Conservation (phyloP, 164 flowering plant genomes). For the Amborella trichopoda region DNA sequence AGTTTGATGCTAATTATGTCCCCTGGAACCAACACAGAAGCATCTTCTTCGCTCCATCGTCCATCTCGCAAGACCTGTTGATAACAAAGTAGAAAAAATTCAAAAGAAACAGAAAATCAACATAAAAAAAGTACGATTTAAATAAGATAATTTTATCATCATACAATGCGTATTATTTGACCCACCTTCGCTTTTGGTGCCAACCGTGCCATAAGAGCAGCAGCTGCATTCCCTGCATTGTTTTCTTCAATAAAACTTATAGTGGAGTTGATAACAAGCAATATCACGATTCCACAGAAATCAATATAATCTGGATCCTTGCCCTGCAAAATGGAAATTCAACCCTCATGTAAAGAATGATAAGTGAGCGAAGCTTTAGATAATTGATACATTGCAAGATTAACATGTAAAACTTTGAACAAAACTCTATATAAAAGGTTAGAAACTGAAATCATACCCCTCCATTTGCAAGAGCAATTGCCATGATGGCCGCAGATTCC, state of each 20-base stretch:
- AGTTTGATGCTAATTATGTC: conserved; percentile 65
- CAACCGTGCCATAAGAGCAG: conserved; percentile 73
- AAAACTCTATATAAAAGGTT: too few relatives aligned
- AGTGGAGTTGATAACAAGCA: conserved; percentile 58
- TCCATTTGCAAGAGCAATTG: conserved; percentile 53
- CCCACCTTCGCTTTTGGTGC: conserved; percentile 77
- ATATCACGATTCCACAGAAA: conserved; percentile 41
- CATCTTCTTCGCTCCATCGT: conserved; percentile 65
- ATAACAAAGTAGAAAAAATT: too few relatives aligned
- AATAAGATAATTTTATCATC: background rate
- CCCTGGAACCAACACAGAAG: conserved; percentile 66
- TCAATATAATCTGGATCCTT: conserved; percentile 45
- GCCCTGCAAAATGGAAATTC: too few relatives aligned
- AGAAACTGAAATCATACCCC: conserved; percentile 33
- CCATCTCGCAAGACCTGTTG: conserved; percentile 58
- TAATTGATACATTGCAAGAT: too few relatives aligned
- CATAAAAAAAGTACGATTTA: background rate
- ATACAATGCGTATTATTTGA: too few relatives aligned
- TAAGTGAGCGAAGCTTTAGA: too few relatives aligned
- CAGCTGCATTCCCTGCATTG: conserved; percentile 82
- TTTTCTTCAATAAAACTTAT: conserved; percentile 78
- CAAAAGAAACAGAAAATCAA: background rate
- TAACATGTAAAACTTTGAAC: too few relatives aligned
- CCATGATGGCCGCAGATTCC: conserved; percentile 78
- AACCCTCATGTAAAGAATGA: too few relatives aligned